Evolutionary conservation across 2,329 filamentous ascomycete species (phyloP).

Genomic region (Epicoccum sorghinum): DNA sequence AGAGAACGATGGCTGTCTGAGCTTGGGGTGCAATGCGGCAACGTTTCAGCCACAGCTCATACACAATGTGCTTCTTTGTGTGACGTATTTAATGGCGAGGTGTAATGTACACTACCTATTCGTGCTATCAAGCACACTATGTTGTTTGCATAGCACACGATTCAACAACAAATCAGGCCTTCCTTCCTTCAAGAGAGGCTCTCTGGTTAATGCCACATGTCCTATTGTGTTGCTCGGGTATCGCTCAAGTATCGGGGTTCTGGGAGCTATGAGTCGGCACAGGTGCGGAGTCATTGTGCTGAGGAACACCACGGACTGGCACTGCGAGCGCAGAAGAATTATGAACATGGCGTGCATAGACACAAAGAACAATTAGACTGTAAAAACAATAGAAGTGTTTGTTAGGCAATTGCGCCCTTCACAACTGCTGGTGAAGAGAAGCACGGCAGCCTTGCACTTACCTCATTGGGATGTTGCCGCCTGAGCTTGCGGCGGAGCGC

Average conservation of each 20-base stretch:
- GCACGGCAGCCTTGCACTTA: conserved; percentile 16
- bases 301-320: not conserved
- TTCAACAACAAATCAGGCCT: too few relatives aligned
- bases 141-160: too few relatives aligned
- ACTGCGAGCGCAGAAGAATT: not conserved
- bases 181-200: not conserved
- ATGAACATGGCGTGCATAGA: too few relatives aligned
- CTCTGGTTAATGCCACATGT: not conserved
- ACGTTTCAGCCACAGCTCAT: not conserved
- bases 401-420: conserved; percentile 5
- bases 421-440: not conserved
- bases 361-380: too few relatives aligned
- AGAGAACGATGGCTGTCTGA: not conserved
- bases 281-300: conserved; percentile 5
- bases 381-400: not conserved
- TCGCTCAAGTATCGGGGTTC: not conserved
- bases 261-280: conserved; percentile 1
- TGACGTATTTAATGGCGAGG: not conserved
- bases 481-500: conserved; percentile 11
- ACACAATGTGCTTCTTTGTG: not conserved
- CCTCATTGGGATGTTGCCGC: conserved; percentile 5
- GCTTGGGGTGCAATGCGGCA: not conserved
- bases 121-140: too few relatives aligned
- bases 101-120: too few relatives aligned
- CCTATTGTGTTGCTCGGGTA: too few relatives aligned